Conservation (phyloP, 1,139 yeast species). For the Candida albicans region DNA sequence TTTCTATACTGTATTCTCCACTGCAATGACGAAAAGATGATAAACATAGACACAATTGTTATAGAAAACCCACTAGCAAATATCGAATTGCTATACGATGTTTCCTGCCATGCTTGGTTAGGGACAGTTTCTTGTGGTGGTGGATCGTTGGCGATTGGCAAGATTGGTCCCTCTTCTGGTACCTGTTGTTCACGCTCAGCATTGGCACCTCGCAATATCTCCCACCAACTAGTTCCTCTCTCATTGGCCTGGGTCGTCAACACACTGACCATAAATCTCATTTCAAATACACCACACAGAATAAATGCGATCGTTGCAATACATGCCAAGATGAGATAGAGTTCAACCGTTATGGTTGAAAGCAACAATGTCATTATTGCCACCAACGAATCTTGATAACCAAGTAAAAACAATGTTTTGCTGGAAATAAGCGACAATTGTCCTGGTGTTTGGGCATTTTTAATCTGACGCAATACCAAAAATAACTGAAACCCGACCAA, state of each 20-base stretch:
- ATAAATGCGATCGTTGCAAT: slow-evolving; percentile 70
- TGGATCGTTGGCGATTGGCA: slow-evolving; percentile 15
- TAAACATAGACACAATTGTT: slow-evolving; percentile 57
- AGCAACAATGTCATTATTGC: slow-evolving; percentile 62
- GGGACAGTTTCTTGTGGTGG: slow-evolving; percentile 16
- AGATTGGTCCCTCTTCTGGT: slow-evolving; percentile 11
- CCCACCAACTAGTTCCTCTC: slow-evolving; percentile 62
- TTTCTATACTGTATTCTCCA: slow-evolving; percentile 65
- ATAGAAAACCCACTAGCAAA: slow-evolving; percentile 64
- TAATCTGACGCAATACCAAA: slow-evolving; percentile 59
- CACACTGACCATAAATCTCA: slow-evolving; percentile 70
- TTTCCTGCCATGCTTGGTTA: slow-evolving; percentile 42
- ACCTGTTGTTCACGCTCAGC: slow-evolving; percentile 4
- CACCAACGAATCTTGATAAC: slow-evolving; percentile 73
- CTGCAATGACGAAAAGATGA: slow-evolving; percentile 55
- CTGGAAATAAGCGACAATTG: slow-evolving; percentile 49
- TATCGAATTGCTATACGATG: slow-evolving; percentile 57
- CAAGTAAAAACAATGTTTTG: slow-evolving; percentile 52
- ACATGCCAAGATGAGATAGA: slow-evolving; percentile 63
- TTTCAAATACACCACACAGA: slow-evolving; percentile 63
- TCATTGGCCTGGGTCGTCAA: slow-evolving; percentile 76
- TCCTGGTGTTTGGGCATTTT: slow-evolving; percentile 74
- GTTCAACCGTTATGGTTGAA: slow-evolving; percentile 53
- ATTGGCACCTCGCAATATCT: slow-evolving; percentile 51
- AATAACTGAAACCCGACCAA: slow-evolving; percentile 38